These are phyloP conservation scores for Exophiala aquamarina DNA, from an alignment of 2,329 filamentous ascomycete genomes.

Conservation along the genomic window DNA sequence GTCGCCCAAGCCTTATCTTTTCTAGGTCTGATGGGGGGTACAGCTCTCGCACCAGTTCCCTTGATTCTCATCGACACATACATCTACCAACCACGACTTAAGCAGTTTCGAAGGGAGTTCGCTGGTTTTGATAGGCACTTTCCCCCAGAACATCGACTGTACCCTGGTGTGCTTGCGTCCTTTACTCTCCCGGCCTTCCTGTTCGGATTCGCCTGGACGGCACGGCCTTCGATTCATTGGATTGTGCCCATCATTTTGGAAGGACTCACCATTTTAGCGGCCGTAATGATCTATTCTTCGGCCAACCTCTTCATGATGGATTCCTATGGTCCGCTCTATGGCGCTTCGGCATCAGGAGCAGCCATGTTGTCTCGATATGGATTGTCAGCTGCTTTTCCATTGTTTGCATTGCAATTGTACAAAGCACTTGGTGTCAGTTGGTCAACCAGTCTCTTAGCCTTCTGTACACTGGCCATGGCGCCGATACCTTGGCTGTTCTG, in stretches of 20 bases:
- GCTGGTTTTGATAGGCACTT: constrained; percentile 7
- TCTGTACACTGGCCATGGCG: constrained; percentile 36
- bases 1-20: constrained; percentile 24
- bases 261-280: constrained; percentile 29
- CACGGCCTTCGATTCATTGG: constrained; percentile 32
- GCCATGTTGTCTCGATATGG: constrained; percentile 31
- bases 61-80: constrained; percentile 22
- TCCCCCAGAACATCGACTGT: constrained; percentile 30
- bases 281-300: constrained; percentile 36
- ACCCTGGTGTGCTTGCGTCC: constrained; percentile 30
- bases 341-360: constrained; percentile 36
- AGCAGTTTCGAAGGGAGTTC: constrained; percentile 34
- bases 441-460: constrained; percentile 42
- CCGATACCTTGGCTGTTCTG: constrained; percentile 40
- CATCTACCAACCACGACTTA: constrained; percentile 42
- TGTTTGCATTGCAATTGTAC: constrained; percentile 44
- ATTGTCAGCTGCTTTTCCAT: constrained; percentile 36
- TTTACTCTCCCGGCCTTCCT: constrained; percentile 52
- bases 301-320: constrained; percentile 43
- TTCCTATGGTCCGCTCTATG: constrained; percentile 40
- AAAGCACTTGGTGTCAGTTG: constrained; percentile 40
- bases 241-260: constrained; percentile 33
- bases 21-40: constrained; percentile 23
- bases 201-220: constrained; percentile 71
- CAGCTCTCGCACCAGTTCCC: constrained; percentile 17